Evolutionary conservation across 2,329 filamentous ascomycete species (phyloP).

Genomic region (Leptosphaerulina australis): DNA sequence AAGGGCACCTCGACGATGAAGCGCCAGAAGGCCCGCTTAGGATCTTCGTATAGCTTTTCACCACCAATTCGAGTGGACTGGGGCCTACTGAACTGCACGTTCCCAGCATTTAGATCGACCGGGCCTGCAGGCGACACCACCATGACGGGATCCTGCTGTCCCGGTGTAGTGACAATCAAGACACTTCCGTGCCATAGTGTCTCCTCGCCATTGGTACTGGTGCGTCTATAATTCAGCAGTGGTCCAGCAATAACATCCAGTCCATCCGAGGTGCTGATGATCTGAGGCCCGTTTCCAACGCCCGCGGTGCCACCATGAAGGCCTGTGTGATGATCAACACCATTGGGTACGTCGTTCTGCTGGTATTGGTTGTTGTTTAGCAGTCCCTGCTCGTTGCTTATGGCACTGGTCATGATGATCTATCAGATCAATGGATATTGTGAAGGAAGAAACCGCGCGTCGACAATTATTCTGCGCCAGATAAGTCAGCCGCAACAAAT

Average conservation of each 20-base stretch:
- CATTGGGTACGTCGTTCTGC: conserved; percentile 7
- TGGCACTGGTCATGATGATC: conserved; percentile 6
- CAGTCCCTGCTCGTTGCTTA: conserved; percentile 14
- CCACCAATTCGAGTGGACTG: conserved; percentile 50
- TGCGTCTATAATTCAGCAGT: conserved; percentile 77
- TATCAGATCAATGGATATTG: conserved; percentile 1
- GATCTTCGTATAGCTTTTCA: conserved; percentile 66
- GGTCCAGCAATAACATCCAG: conserved; percentile 72
- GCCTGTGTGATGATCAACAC: conserved; percentile 19
- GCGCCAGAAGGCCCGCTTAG: conserved; percentile 63
- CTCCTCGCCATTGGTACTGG: conserved; percentile 60
- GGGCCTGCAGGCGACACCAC: conserved; percentile 60
- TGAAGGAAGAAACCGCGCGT: conserved; percentile 3
- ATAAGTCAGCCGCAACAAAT: conserved; percentile 21
- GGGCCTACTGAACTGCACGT: conserved; percentile 31
- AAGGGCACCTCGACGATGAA: conserved; percentile 67
- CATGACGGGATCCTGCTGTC: conserved; percentile 67
- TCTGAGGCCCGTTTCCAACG: conserved; percentile 52
- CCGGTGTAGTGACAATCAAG: conserved; percentile 78
- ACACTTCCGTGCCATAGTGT: conserved; percentile 82
- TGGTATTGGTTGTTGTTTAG: neutral
- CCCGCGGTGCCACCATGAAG: conserved; percentile 41
- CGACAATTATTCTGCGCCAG: conserved; percentile 5
- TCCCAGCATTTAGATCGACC: conserved; percentile 31
- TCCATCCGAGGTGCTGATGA: conserved; percentile 48